Conservation (phyloP, 495 filamentous ascomycete genomes). For the Bathelium albidoporum region DNA sequence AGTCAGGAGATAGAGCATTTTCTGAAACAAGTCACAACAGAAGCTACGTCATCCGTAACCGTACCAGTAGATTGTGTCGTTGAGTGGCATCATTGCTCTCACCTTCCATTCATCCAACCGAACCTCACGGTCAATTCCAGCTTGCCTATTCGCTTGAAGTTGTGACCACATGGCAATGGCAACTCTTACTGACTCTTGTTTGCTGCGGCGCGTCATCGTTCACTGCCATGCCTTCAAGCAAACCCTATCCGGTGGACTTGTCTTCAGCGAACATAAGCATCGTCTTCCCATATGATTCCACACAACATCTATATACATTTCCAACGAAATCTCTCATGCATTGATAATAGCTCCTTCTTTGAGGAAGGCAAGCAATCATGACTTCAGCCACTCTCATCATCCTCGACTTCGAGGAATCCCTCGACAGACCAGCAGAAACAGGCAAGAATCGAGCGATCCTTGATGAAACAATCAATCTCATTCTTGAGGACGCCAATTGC, state of each 20-base stretch:
- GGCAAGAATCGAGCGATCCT: neutral
- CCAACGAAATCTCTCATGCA: neutral
- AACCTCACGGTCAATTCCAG: neutral
- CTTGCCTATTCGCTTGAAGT: neutral
- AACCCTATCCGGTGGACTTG: neutral
- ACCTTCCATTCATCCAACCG: neutral
- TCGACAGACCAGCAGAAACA: neutral
- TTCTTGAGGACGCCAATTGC: neutral
- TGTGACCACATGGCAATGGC: neutral
- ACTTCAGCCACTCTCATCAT: slow-evolving; percentile 1
- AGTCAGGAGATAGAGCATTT: no score
- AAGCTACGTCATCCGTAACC: neutral
- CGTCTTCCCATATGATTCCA: neutral
- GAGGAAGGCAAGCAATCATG: neutral
- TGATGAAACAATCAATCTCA: neutral
- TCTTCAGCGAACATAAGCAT: neutral
- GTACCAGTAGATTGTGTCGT: neutral
- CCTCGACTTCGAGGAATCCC: neutral
- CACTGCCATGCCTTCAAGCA: neutral
- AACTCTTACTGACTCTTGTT: neutral
- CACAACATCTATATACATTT: no score
- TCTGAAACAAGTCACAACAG: no score
- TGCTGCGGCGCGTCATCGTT: neutral
- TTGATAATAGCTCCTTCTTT: neutral
- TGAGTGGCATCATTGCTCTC: neutral